Evolutionary conservation across 176 grass and related monocot genomes (phyloP), one percentile per base, ranked within the genome.

Genomic region (Ampelocalamus luodianensis): DNA sequence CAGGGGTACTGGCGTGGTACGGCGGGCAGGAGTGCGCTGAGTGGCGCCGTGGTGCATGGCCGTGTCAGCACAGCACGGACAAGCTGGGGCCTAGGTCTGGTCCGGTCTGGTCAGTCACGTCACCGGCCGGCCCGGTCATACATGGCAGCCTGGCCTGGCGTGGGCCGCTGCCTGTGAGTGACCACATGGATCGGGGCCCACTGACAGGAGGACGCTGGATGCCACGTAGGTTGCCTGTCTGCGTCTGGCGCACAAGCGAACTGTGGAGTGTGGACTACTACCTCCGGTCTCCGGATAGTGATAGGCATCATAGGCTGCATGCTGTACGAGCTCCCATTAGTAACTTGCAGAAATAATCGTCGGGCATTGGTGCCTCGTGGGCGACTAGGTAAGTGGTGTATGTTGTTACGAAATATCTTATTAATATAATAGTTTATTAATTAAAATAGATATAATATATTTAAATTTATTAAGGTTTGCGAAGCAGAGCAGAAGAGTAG

Each of bases 161-260:
- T 49, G 77, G 44, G 29, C 62, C 44, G 62, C 29, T n/a, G 78
- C 78, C 29, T 23, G 62, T 80, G 63, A 39, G 14, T 81, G 79
- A 39, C 50, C 65, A 34, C 8, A 70, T 42, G 32, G 65, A 53
- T 80, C 62, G 45, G 62, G n/a, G 6, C 34, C 18, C 10, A 26
- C 42, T 26, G 40, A 16, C 32, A 58, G 26, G 46, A 11, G 15
- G 10, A 34, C 24, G 44, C 43, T 20, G 71, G 50, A 37, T 15
- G 42, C 69, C 69, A 27, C 43, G 69, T 48, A 24, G 11, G 43
- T 1, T 17, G 23, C 18, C 68, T n/a, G 39, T 14, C 10, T 24
- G 68, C 39, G 39, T 44, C 68, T 45, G 22, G 10, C 10, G 68
- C 68, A 71, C 68, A 71, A n/a, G 68, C 22, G 1, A 10, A 43